Evolutionary conservation across 23 red algal genomes (phyloP), one percentile per base, ranked within the genome.

Genomic region (Gracilaria domingensis): DNA sequence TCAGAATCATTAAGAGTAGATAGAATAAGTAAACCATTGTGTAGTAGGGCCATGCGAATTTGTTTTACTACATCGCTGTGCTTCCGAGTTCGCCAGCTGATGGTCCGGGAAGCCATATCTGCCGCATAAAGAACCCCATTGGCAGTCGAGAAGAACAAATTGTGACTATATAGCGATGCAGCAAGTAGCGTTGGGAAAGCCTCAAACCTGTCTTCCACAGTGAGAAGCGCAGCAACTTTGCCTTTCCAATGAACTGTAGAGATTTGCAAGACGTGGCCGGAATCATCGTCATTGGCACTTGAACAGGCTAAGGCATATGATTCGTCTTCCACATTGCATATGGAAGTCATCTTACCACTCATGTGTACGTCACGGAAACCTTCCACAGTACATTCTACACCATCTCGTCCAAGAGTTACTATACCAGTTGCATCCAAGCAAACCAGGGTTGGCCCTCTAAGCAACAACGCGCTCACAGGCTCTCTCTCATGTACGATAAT

Each of bases 281-380:
- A 50, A 32, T 50, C 42, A 30, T 23, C 38, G 8, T 45, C 6
- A 30, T 9, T 26, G 9, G 39, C 12, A 12, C 23, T 7, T 2
- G 42, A 29, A 20, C 72, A 50, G 21, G 38, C 21, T 77, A 77
- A 28, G 5, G 72, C 72, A 23, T 51, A 49, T 1, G 30, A 39
- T n/a, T 77, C 72, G 72, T 77, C 72, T 23, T 77, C 72, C n/a
- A 51, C 72, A 37, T 48, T 77, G 38, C 72, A 45, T 49, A 77
- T 50, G 1, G 72, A 20, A 26, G 40, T 28, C 40, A 28, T 45
- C 4, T 48, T 51, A 6, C 30, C 5, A 29, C 40, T 12, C 20
- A 14, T 14, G 26, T 50, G 4, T 13, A 26, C 39, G 28, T 18
- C 26, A 51, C 50, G 40, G 42, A 45, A 48, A 50, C 72, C 45